Evolutionary conservation across 352 stramenopile genomes (phyloP).

Genomic region (Globisporangium orthogonon): DNA sequence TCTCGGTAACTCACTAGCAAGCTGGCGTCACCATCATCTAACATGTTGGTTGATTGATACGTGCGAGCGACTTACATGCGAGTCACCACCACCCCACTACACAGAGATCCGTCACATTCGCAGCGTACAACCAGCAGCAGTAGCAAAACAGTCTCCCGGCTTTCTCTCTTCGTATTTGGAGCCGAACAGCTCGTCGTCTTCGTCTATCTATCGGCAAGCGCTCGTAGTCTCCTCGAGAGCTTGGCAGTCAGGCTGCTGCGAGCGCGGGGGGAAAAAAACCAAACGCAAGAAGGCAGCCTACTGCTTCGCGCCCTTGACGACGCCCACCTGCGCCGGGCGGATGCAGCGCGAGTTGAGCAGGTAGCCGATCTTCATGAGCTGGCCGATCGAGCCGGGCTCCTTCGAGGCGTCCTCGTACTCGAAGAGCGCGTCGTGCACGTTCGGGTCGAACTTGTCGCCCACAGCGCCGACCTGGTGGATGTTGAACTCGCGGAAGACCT

Average conservation of each 20-base stretch:
- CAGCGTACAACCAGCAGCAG: neutral
- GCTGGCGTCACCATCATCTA: too few species aligned
- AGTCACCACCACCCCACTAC: too few species aligned
- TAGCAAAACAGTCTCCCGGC: neutral
- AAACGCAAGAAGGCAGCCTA: neutral
- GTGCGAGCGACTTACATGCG: too few species aligned
- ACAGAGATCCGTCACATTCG: too few species aligned
- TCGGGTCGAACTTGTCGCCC: conserved; percentile 97
- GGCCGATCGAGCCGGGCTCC: conserved; percentile 89
- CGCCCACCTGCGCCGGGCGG: conserved; percentile 94
- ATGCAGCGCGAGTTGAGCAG: conserved; percentile 94
- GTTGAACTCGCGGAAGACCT: conserved; percentile 92
- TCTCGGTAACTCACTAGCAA: neutral
- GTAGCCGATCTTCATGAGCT: conserved; percentile 97
- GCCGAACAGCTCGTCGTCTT: neutral
- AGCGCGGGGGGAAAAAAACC: neutral
- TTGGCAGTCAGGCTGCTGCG: too few species aligned
- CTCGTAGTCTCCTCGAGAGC: neutral
- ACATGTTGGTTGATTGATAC: too few species aligned
- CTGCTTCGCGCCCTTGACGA: conserved; percentile 49
- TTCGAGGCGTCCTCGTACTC: conserved; percentile 92
- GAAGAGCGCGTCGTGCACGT: conserved; percentile 97
- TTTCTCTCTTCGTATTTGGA: neutral
- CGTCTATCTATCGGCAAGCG: conserved; percentile 3
- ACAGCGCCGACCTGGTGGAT: conserved; percentile 90